Evolutionary conservation across 1,284 basidiomycete species (phyloP), one percentile per base, ranked within the genome.

Genomic region (Leccinum ponderosum): DNA sequence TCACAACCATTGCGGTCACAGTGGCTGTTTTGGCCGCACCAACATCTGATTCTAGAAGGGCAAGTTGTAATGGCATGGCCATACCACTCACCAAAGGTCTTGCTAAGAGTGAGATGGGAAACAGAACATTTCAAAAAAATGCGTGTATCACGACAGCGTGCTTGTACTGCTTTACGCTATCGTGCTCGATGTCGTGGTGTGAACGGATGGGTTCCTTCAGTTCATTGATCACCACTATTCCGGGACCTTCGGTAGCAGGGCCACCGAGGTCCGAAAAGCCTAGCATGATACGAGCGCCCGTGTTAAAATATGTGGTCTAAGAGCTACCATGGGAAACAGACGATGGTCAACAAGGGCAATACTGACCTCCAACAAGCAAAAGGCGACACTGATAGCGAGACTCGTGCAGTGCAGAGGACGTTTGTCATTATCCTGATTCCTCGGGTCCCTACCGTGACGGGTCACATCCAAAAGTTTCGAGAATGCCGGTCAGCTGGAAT

Each of bases 161-260:
- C 82, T 99, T 99, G 80, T 91, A 99, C 77, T 98, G 96, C 78
- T 97, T 98, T 55, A 93, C 96, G 69, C 89, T 93, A 77, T 99
- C 97, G 56, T 95, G 86, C 74, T 99, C 97, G 72, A 99, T 99
- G 75, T 99, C 97, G 80, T 99, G 97, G 77, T 99, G 97, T 3
- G 96, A 98, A 61, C 97, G 91, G 68, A 99, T 98, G 2, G 97
- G 95, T 75, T 99, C 97, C 76, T 95, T 93, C 54, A 99, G 83
- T 79, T 99, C 97, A 69, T 95, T 94, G 75, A 86, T 91, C 61
- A 99, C 97, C 44, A 98, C 97, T 86, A 97, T 90, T 35, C 97
- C 97, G 0, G 97, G 97, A 3, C 97, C 97, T 73, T 98, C 96
- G 3, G 97, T 98, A 20, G 92, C 90, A n/a, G 97, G 94, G n/a